phyloP scores from a whole-genome alignment of 2,329 filamentous ascomycete genomes.

The Trichoderma harzianum region DNA sequence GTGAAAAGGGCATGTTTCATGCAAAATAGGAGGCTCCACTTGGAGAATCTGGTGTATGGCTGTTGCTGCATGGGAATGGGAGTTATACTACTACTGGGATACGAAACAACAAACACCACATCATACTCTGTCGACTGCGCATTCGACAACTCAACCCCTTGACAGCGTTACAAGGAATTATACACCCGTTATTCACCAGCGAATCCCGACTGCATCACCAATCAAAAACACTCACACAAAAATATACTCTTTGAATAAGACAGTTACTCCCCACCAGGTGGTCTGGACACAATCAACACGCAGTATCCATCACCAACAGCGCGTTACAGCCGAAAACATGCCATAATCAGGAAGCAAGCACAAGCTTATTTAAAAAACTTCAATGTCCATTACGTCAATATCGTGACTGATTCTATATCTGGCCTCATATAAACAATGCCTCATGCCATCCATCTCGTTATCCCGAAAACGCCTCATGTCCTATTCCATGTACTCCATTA shows the following conservation, averaged over 20 bases:
- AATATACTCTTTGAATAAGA: neutral
- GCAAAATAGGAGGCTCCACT: neutral
- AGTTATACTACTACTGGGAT: neutral
- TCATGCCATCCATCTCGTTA: neutral
- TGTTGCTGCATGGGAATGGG: neutral
- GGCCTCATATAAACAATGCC: conserved; percentile 10
- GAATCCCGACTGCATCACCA: neutral
- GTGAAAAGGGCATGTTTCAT: neutral
- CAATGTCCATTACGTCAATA: conserved; percentile 2
- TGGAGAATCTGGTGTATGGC: neutral
- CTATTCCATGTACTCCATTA: neutral
- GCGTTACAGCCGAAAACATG: neutral
- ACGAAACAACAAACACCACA: neutral
- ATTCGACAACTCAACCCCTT: neutral
- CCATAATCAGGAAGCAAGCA: neutral
- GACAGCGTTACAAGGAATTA: neutral
- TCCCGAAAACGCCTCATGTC: neutral
- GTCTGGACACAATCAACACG: neutral
- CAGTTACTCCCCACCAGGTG: neutral
- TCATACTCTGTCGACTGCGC: neutral
- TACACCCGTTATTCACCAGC: neutral
- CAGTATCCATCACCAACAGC: neutral
- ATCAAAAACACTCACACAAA: neutral
- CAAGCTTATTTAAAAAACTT: neutral
- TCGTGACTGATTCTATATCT: neutral